Evolutionary conservation across 371 early-diverging fungal species (phyloP).

Genomic region (Dentiscutata heterogama): DNA sequence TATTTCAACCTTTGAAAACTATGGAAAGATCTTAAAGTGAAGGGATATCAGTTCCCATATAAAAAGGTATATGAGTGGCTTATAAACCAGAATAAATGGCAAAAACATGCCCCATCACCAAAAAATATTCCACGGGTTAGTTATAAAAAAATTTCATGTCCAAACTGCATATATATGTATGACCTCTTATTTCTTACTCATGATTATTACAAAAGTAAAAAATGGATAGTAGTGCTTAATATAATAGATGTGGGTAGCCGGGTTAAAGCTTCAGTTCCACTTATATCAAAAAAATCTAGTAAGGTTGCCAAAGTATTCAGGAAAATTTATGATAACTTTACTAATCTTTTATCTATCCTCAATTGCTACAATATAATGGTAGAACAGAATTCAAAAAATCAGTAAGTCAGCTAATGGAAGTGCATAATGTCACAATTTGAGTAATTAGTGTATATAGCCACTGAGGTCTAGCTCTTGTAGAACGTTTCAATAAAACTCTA

Average conservation of each 20-base stretch:
- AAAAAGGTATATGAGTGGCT: slow-evolving; percentile 34
- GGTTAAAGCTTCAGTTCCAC: slow-evolving; percentile 6
- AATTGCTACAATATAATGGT: background rate
- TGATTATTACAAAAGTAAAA: background rate
- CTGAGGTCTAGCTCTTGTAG: slow-evolving; percentile 19
- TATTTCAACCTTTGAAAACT: too few species aligned
- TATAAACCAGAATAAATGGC: slow-evolving; percentile 22
- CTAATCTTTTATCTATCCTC: slow-evolving; percentile 13
- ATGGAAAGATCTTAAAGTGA: slow-evolving; percentile 11
- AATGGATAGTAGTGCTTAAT: slow-evolving; percentile 9
- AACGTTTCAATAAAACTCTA: slow-evolving; percentile 39
- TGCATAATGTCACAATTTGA: slow-evolving; percentile 31
- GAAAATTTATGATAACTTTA: slow-evolving; percentile 39
- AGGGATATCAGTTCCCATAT: slow-evolving; percentile 27
- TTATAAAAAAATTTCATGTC: background rate
- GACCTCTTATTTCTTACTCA: slow-evolving; percentile 14
- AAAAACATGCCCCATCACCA: slow-evolving; percentile 32
- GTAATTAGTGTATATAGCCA: slow-evolving; percentile 30
- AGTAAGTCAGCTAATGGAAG: slow-evolving; percentile 21
- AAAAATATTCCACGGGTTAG: slow-evolving; percentile 30
- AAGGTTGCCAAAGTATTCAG: slow-evolving; percentile 36
- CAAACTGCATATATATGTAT: slow-evolving; percentile 19
- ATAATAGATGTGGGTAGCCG: slow-evolving; percentile 10
- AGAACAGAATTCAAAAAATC: background rate
- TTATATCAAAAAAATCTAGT: slow-evolving; percentile 18